phyloP scores from a whole-genome alignment of 108 stramenopile species.

The Skeletonema marinoi region DNA sequence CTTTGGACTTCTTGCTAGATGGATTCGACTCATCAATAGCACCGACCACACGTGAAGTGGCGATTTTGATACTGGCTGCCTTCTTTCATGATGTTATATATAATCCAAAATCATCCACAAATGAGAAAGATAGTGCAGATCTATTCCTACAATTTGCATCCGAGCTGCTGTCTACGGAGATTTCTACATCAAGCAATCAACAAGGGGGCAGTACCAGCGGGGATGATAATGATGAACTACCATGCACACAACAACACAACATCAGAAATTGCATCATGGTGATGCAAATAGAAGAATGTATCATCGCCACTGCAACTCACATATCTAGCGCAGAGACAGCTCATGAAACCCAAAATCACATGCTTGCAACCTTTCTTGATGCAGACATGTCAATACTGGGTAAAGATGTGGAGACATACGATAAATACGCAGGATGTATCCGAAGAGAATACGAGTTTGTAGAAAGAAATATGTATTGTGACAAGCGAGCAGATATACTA shows the following conservation, averaged over 20 bases:
- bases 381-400: slow-evolving; percentile 86
- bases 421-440: slow-evolving; percentile 69
- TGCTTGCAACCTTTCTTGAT: slow-evolving; percentile 67
- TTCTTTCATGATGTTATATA: slow-evolving; percentile 91
- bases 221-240: slow-evolving; percentile 1
- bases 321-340: slow-evolving; percentile 21
- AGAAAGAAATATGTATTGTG: slow-evolving; percentile 61
- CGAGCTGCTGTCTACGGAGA: slow-evolving; percentile 15
- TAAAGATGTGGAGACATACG: slow-evolving; percentile 52
- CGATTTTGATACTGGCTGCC: slow-evolving; percentile 55
- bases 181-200: background rate
- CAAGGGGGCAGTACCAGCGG: background rate
- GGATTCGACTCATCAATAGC: background rate
- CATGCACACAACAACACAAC: background rate
- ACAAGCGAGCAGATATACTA: slow-evolving; percentile 72
- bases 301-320: slow-evolving; percentile 48
- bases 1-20: slow-evolving; percentile 43
- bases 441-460: slow-evolving; percentile 78
- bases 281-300: slow-evolving; percentile 41
- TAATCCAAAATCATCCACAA: slow-evolving; percentile 66
- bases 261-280: slow-evolving; percentile 13
- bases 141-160: slow-evolving; percentile 67
- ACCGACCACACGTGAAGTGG: background rate
- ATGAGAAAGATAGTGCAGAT: slow-evolving; percentile 78
- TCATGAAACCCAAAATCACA: slow-evolving; percentile 15